Evolutionary conservation across 83 land plant genomes (phyloP), one percentile per base, ranked within the genome.

Genomic region (Isoetes engelmannii): DNA sequence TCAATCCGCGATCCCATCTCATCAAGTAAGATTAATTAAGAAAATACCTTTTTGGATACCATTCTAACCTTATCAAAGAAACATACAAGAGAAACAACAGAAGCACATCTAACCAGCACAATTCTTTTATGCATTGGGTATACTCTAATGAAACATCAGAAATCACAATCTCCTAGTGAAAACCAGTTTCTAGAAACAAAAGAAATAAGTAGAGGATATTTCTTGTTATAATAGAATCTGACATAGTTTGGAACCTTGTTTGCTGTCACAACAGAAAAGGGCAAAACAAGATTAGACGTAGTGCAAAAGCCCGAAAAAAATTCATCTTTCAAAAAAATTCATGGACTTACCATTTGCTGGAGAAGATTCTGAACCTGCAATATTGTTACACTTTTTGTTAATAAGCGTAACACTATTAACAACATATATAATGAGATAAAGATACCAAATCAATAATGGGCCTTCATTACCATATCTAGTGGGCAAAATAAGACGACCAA

Each of bases 21-120:
- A 49, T 49, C 53, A 49, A 49, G 53, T 49, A 49, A 49, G 53
- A 49, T n/a, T n/a, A n/a, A n/a, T n/a, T n/a, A 84, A 86, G 75
- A 73, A 73, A 18, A 47, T 10, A 57, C 47, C 41, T 63, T 5
- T 41, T n/a, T n/a, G n/a, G n/a, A n/a, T n/a, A n/a, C n/a, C n/a
- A n/a, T n/a, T n/a, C n/a, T n/a, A n/a, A n/a, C n/a, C n/a, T n/a
- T n/a, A n/a, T n/a, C n/a, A n/a, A n/a, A n/a, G n/a, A n/a, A n/a
- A n/a, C n/a, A n/a, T n/a, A n/a, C n/a, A n/a, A n/a, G n/a, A n/a
- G n/a, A n/a, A n/a, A n/a, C n/a, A n/a, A n/a, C n/a, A n/a, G n/a
- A n/a, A n/a, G n/a, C n/a, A n/a, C n/a, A n/a, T n/a, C n/a, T n/a
- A n/a, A n/a, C n/a, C n/a, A n/a, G n/a, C n/a, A n/a, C n/a, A n/a